Conservation (phyloP, 2,329 filamentous ascomycete species). For the Apiospora malaysiana region DNA sequence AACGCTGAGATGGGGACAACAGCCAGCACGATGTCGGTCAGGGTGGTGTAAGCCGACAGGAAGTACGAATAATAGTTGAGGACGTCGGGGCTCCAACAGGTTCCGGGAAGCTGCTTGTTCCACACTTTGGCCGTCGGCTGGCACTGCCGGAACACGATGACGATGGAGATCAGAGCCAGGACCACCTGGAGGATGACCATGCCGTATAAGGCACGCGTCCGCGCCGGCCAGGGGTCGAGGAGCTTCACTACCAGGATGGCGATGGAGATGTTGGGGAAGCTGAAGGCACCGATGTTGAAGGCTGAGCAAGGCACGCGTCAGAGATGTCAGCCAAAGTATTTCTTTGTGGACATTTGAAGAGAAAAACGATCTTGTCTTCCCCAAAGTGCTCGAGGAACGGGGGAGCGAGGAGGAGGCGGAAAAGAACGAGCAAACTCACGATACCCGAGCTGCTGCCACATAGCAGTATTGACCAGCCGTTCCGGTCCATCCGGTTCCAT, state of each 20-base stretch:
- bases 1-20: conserved; percentile 34
- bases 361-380: too few species aligned
- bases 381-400: background rate
- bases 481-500: conserved; percentile 32
- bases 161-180: conserved; percentile 33
- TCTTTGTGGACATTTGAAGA: too few species aligned
- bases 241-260: conserved; percentile 35
- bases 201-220: conserved; percentile 29
- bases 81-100: conserved; percentile 33
- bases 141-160: conserved; percentile 37
- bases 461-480: conserved; percentile 28
- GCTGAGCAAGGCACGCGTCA: conserved; percentile 18
- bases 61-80: conserved; percentile 35
- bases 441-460: conserved; percentile 37
- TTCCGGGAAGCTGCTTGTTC: conserved; percentile 29
- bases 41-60: conserved; percentile 35
- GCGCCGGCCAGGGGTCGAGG: conserved; percentile 33
- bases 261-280: conserved; percentile 39
- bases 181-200: conserved; percentile 35
- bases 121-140: conserved; percentile 31
- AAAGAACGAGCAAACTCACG: conserved; percentile 24
- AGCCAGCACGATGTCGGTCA: conserved; percentile 38
- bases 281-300: conserved; percentile 38
- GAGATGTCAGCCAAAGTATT: background rate
- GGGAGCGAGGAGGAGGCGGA: background rate